These are phyloP conservation scores for Psophocarpus tetragonolobus DNA, from an alignment of 306 rosid genomes.

Conservation along the genomic window DNA sequence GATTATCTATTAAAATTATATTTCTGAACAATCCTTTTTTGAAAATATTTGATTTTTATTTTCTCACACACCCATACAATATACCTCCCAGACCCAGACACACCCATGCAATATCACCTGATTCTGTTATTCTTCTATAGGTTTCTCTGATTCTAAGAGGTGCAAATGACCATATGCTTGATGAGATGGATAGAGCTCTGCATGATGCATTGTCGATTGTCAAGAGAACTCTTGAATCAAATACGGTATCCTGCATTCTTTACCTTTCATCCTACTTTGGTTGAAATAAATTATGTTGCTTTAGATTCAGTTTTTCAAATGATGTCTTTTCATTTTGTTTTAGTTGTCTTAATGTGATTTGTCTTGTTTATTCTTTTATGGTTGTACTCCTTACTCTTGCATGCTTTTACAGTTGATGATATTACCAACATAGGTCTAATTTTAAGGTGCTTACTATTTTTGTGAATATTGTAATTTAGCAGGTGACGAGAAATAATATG, in stretches of 20 bases:
- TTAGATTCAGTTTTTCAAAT: not conserved
- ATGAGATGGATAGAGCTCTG: conserved; percentile 97
- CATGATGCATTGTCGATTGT: conserved; percentile 92
- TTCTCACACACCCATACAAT: not conserved
- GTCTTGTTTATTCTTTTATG: not conserved
- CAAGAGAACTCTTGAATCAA: conserved; percentile 95
- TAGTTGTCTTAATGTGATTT: not conserved
- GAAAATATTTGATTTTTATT: too few species aligned
- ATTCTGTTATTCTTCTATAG: conserved; percentile 42
- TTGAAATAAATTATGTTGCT: not conserved
- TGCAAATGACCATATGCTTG: conserved; percentile 98
- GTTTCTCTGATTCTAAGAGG: conserved; percentile 91
- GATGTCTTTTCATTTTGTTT: not conserved
- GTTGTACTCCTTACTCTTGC: not conserved
- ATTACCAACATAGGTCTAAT: not conserved
- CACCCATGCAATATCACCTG: not conserved
- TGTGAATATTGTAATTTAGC: not conserved
- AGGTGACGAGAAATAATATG: not conserved
- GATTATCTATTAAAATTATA: not conserved
- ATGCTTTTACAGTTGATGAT: not conserved
- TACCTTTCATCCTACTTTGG: not conserved
- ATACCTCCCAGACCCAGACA: too few species aligned
- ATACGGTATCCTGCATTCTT: conserved; percentile 54
- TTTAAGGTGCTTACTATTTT: not conserved
- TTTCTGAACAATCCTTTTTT: not conserved